Evolutionary conservation across 1,139 yeast genomes (phyloP), one percentile per base, ranked within the genome.

Genomic region (Yamadazyma triangularis): DNA sequence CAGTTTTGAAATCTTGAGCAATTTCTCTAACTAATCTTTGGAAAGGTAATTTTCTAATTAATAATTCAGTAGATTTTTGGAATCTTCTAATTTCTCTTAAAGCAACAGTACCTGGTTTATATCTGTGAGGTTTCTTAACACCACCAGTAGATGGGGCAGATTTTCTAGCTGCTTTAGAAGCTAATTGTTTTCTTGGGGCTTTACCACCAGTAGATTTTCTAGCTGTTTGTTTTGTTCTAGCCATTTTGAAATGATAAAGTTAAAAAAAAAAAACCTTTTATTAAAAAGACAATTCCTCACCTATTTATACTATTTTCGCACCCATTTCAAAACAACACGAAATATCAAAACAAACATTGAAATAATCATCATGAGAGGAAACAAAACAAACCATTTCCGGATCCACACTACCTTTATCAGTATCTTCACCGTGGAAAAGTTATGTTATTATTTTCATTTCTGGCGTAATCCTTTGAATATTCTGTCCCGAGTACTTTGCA

Each of bases 51-150:
- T 89, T 88, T 81, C 97, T 87, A 72, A 89, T 88, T 66, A 89
- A 79, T 41, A 89, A 77, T 72, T 89, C 97, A 58, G 96, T 89
- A 46, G 96, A 85, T 73, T 89, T 89, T 77, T 89, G 96, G 80
- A 89, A 89, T 77, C 96, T 87, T 83, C 96, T 87, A 62, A 89
- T 89, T 77, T 89, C 97, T 84, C 96, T 89, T 64, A 89, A 84
- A 56, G 97, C 97, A 60, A 89, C 96, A 61, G 96, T 89, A 88
- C 97, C 97, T 68, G 97, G 97, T 91, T 88, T 89, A 77, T 88
- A 89, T 84, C 97, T 87, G 87, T 89, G 97, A 52, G 96, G 96
- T 79, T 89, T 89, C 89, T 89, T 89, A 65, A 89, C 96, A 81
- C 96, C 97, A 66, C 96, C 96, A 48, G 96, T 80, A 47, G 95